Percentiles rank a stretch among this genome's conserved stretches.
Conservation (phyloP, 2,329 filamentous ascomycete species). For the Dactylella cylindrospora region DNA sequence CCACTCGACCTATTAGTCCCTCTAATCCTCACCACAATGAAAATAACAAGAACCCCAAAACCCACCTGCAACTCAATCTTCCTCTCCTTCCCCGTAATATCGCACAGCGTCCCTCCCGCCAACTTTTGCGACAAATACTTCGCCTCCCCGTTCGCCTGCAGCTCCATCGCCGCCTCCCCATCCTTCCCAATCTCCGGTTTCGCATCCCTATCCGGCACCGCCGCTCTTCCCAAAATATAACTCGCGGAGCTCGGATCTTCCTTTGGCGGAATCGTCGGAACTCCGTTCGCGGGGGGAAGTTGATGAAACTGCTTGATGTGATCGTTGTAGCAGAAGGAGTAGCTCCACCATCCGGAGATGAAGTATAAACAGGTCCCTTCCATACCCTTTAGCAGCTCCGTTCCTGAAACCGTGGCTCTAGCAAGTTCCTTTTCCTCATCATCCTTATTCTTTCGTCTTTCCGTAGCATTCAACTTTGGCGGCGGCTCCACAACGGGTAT, state of each 20-base stretch:
- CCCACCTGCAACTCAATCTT: slow-evolving; percentile 74
- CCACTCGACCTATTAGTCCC: neutral
- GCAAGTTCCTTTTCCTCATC: slow-evolving; percentile 79
- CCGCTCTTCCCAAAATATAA: slow-evolving; percentile 71
- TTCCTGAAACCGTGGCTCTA: slow-evolving; percentile 73
- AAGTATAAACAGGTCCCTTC: slow-evolving; percentile 69
- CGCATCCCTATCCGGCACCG: slow-evolving; percentile 47
- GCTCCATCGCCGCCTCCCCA: slow-evolving; percentile 57
- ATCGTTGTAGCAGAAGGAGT: slow-evolving; percentile 87
- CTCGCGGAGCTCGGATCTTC: slow-evolving; percentile 75
- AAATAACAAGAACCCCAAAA: slow-evolving; percentile 28
- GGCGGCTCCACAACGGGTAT: slow-evolving; percentile 70
- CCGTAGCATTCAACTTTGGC: slow-evolving; percentile 63
- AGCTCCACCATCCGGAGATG: slow-evolving; percentile 89
- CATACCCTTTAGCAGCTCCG: slow-evolving; percentile 76
- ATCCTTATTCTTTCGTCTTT: slow-evolving; percentile 66
- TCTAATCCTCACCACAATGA: neutral
- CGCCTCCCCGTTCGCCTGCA: slow-evolving; percentile 80
- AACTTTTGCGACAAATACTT: slow-evolving; percentile 83
- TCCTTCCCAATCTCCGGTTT: slow-evolving; percentile 50
- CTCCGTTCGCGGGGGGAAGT: slow-evolving; percentile 67
- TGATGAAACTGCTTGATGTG: slow-evolving; percentile 91
- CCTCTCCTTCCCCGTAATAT: slow-evolving; percentile 77
- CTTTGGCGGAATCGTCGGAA: slow-evolving; percentile 63
- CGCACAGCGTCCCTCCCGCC: slow-evolving; percentile 77